A percentile compares a stretch with the other conserved stretches of the same genome.
Conservation (phyloP, 805 yeast genomes). For the Zygosaccharomyces pseudorouxii region DNA sequence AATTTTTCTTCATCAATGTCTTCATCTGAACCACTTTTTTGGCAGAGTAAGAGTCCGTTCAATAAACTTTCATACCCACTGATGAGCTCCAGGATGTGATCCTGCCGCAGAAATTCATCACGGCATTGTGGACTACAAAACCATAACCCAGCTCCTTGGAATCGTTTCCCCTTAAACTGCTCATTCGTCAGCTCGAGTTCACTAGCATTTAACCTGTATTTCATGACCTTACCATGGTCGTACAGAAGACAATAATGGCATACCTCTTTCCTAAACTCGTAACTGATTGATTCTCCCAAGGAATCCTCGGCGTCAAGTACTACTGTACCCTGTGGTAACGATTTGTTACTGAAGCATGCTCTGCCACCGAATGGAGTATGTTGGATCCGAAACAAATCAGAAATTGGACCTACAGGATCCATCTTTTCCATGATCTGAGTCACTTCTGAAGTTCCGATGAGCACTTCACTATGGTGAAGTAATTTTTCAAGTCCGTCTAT, state of each 20-base stretch:
- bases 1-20: slow-evolving; percentile 10
- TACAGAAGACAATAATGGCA: slow-evolving; percentile 53
- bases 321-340: slow-evolving; percentile 40
- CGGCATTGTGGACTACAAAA: slow-evolving; percentile 51
- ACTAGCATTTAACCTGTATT: slow-evolving; percentile 33
- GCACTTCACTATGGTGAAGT: background rate
- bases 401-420: background rate
- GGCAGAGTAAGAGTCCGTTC: slow-evolving; percentile 23
- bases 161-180: slow-evolving; percentile 18
- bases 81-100: slow-evolving; percentile 37
- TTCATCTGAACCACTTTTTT: slow-evolving; percentile 25
- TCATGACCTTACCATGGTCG: slow-evolving; percentile 45
- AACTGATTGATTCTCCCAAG: slow-evolving; percentile 44
- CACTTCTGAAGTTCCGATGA: background rate
- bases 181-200: slow-evolving; percentile 7
- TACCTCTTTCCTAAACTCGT: slow-evolving; percentile 58
- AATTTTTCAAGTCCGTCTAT: slow-evolving; percentile 1
- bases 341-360: slow-evolving; percentile 49
- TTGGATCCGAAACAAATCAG: slow-evolving; percentile 13
- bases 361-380: slow-evolving; percentile 32
- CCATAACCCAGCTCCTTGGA: slow-evolving; percentile 43
- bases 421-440: background rate
- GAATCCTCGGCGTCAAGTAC: slow-evolving; percentile 42
- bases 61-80: slow-evolving; percentile 34
- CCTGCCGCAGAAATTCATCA: slow-evolving; percentile 35